A percentile compares a stretch with the other conserved stretches of the same genome.
These are phyloP conservation scores for Mycena floridula DNA, from an alignment of 768 basidiomycete genomes.

Conservation along the genomic window DNA sequence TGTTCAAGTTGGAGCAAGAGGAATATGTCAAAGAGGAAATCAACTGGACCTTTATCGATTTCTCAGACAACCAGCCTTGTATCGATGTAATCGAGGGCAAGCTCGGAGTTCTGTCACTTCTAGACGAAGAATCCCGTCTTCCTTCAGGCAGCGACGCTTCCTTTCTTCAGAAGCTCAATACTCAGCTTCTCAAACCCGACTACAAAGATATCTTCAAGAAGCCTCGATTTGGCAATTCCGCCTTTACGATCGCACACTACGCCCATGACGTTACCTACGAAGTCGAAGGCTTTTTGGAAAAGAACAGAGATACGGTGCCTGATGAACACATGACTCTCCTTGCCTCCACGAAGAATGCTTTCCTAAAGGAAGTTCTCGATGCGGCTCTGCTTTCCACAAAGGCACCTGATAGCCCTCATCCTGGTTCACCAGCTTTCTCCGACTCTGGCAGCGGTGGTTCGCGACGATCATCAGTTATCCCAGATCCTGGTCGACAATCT, in stretches of 20 bases:
- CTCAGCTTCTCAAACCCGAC: constrained; percentile 78
- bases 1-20: constrained; percentile 98
- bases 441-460: constrained; percentile 75
- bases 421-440: constrained; percentile 71
- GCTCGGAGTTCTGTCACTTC: constrained; percentile 87
- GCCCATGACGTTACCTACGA: constrained; percentile 98
- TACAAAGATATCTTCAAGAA: constrained; percentile 94
- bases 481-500: constrained; percentile 77
- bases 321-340: constrained; percentile 94
- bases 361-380: constrained; percentile 93
- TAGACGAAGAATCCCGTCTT: constrained; percentile 97
- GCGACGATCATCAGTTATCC: constrained; percentile 78
- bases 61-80: constrained; percentile 97
- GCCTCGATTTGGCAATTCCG: constrained; percentile 95
- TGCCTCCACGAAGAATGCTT: constrained; percentile 80
- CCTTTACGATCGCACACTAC: constrained; percentile 98
- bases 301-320: constrained; percentile 97
- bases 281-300: constrained; percentile 96
- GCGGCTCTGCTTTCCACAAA: constrained; percentile 75
- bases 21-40: constrained; percentile 98
- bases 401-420: constrained; percentile 58
- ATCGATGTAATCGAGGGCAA: constrained; percentile 98
- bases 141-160: constrained; percentile 90
- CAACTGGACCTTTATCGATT: constrained; percentile 99
- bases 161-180: constrained; percentile 88